Base-by-base conservation (phyloP, 169 alveolate genomes). In the Eimeria tenella region DNA sequence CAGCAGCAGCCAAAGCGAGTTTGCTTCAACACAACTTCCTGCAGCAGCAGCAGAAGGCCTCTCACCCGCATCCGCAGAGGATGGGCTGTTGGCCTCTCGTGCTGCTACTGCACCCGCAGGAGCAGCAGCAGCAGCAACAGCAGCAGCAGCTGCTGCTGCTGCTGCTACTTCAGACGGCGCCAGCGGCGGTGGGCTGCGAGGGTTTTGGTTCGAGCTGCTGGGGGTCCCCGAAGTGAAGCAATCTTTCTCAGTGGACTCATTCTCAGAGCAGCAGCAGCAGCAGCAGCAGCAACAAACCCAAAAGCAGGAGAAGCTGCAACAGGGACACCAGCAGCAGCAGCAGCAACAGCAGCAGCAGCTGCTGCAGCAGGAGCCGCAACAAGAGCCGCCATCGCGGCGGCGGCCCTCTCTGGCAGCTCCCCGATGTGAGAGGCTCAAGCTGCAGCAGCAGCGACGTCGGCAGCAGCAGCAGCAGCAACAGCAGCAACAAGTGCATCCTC, bases 141-240 rank as follows among this genome's bases (percentile, higher is more conserved):
- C 63, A 5, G 86, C 63, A 31, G 86, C 86, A 25, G 86, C 63
- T 74, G 63, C 86, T 74, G 55, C 86, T 52, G 55, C 86, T 52
- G 68, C 86, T 52, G 68, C 65, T 52, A 42, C 86, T 52, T 58
- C 62, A 74, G 84, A 74, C 25, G 84, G 62, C 84, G 31, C 58
- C 84, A 50, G 84, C 62, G 60, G 84, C 31, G 84, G 86, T 4
- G 86, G 86, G 68, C 86, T 77, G 86, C 60, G 86, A 19, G 86
- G 86, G 21, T 77, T 77, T 53, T 77, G 86, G 86, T 77, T 77
- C 17, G 86, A 77, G 49, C 53, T 77, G 60, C 86, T 77, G 31
- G 86, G 86, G 25, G 86, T 77, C 17, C 86, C 86, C 19, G 86
- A 77, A 23, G 55, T 77, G 68, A 53, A 77, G 86, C 63, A 25